A percentile compares a stretch with the other conserved stretches of the same genome.
Evolutionary conservation across 441 rosid species (phyloP).

Genomic region (Mallotus japonicus): DNA sequence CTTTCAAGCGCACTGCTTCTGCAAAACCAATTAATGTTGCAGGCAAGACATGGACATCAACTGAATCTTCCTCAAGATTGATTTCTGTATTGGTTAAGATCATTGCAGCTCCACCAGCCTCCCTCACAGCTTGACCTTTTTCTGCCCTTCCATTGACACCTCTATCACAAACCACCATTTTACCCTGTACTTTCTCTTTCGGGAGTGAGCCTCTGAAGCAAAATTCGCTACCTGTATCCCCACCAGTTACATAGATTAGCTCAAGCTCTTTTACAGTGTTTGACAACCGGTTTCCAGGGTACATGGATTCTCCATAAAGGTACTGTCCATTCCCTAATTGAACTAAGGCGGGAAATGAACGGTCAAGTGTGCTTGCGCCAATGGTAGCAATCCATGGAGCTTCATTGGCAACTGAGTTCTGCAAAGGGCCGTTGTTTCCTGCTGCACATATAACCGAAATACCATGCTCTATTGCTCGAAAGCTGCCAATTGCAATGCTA

Average conservation of each 20-base stretch:
- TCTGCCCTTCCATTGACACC: conserved; percentile 74
- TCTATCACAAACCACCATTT: conserved; percentile 76
- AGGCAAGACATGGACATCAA: conserved; percentile 76
- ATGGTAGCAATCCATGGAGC: conserved; percentile 73
- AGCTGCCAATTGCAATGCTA: conserved; percentile 71
- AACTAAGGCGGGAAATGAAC: conserved; percentile 66
- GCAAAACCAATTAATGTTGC: conserved; percentile 59
- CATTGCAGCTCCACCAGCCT: conserved; percentile 85
- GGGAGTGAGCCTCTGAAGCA: conserved; percentile 74
- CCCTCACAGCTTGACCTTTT: conserved; percentile 73
- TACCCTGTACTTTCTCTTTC: conserved; percentile 51
- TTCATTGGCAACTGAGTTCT: conserved; percentile 68
- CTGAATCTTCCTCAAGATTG: conserved; percentile 68
- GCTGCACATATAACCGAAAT: conserved; percentile 66
- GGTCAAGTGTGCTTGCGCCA: conserved; percentile 64
- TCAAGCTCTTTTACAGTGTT: conserved; percentile 47
- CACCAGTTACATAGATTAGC: conserved; percentile 64
- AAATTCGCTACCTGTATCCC: conserved; percentile 51
- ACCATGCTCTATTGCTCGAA: conserved; percentile 56
- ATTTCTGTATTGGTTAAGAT: conserved; percentile 65
- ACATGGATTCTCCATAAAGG: conserved; percentile 63
- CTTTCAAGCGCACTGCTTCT: conserved; percentile 59
- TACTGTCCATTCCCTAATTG: conserved; percentile 51
- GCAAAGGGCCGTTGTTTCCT: conserved; percentile 68
- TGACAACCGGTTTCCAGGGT: conserved; percentile 48